Evolutionary conservation across 176 grass and related monocot genomes (phyloP).

Genomic region (Musa schizocarpa): DNA sequence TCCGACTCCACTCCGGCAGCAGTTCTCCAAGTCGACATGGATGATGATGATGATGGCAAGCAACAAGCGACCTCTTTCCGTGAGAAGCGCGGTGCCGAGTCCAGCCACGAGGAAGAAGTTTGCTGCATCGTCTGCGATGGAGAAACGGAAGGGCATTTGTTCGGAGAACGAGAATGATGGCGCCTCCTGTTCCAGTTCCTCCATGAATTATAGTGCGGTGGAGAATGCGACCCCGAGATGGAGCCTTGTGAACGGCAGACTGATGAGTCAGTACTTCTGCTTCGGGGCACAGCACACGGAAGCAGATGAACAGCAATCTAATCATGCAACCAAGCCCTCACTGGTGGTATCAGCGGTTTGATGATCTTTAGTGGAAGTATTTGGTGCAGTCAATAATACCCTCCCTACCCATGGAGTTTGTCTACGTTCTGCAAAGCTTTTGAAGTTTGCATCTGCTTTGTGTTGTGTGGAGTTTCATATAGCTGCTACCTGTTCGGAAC

Average conservation of each 20-base stretch:
- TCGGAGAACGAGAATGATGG: constrained; percentile 7
- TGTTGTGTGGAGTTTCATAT: not conserved
- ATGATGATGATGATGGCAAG: constrained; percentile 17
- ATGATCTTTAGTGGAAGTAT: constrained; percentile 7
- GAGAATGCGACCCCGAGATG: constrained; percentile 25
- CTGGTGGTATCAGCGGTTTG: constrained; percentile 38
- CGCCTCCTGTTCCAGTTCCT: constrained; percentile 63
- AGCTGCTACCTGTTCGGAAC: not conserved
- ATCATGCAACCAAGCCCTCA: constrained; percentile 46
- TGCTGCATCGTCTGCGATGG: constrained; percentile 30
- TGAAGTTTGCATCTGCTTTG: not conserved
- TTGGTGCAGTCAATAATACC: no score
- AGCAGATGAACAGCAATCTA: constrained; percentile 46
- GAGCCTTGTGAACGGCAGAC: constrained; percentile 42
- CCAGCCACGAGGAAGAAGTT: constrained; percentile 67
- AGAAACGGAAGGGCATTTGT: constrained; percentile 32
- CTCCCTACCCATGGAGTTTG: no score
- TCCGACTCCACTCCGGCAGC: constrained; percentile 62
- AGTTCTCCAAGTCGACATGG: constrained; percentile 44
- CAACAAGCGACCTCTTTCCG: constrained; percentile 56
- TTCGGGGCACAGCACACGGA: constrained; percentile 70
- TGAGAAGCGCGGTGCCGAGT: constrained; percentile 44
- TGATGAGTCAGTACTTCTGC: constrained; percentile 66
- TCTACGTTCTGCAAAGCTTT: not conserved
- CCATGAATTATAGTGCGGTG: constrained; percentile 17